Base-by-base conservation (phyloP, 257 asterid species). In the Agastache rugosa region DNA sequence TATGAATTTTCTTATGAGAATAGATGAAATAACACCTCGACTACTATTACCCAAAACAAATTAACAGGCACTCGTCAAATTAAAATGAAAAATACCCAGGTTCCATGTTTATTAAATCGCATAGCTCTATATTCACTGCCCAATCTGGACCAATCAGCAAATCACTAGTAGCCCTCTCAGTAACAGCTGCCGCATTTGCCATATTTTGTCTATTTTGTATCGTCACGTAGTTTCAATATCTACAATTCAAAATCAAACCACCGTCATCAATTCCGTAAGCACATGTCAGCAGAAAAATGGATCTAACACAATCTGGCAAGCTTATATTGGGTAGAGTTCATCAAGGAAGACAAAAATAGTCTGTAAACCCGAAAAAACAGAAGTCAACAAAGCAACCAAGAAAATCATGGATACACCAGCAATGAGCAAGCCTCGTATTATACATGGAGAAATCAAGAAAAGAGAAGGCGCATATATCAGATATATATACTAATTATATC, bases 151-250 rank as follows among this genome's bases (percentile, higher is more conserved):
- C 99, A 80, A 81, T 84, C 86, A 95, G 85, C 87, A 83, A 66
- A 77, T 95, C 99, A 84, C 93, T 90, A 4, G 98, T 95, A 31
- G 99, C 99, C 82, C 99, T 90, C 83, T 95, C 99, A 69, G 97
- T 96, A 87, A 92, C 76, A 48, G 93, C 90, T 22, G 87, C 98
- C 16, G 96, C 98, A 73, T 82, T 92, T 20, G 93, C 95, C 99
- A 95, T 95, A 55, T 80, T 74, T 82, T 58, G 60, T 67, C 62
- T 47, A 54, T 37, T 80, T 67, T 51, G 47, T 66, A 54, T 62
- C n/a, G 56, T 22, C 34, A 29, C 75, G 63, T 72, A 59, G 72
- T 73, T 78, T 56, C 31, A 35, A 65, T 39, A 70, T 65, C 81
- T 77, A 42, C 39, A 19, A 60, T 48, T 9, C 63, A 64, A 3